A percentile compares a stretch with the other conserved stretches of the same genome.
Evolutionary conservation across 2,329 filamentous ascomycete species (phyloP).

Genomic region (Cucurbitaria berberidis): DNA sequence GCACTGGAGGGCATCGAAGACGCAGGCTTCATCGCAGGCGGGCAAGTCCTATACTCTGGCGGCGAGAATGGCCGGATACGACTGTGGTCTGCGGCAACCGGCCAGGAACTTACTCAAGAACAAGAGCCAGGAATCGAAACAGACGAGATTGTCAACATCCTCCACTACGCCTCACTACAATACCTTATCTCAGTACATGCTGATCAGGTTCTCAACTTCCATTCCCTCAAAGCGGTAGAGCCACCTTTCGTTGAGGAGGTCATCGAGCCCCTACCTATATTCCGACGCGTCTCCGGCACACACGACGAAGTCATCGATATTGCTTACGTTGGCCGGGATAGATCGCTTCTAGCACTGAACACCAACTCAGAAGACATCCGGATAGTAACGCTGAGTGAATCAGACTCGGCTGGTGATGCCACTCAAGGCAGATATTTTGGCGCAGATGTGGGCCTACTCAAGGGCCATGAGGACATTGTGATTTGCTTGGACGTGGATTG

Average conservation of each 20-base stretch:
- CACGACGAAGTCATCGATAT: constrained; percentile 98
- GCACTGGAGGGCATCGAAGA: constrained; percentile 85
- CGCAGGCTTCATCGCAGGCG: constrained; percentile 77
- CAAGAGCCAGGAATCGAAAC: constrained; percentile 67
- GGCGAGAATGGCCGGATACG: constrained; percentile 83
- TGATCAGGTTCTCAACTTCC: constrained; percentile 85
- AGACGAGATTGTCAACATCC: constrained; percentile 72
- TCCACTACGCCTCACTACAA: constrained; percentile 69
- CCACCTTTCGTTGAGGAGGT: constrained; percentile 49
- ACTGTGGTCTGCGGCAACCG: constrained; percentile 80
- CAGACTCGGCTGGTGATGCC: constrained; percentile 32
- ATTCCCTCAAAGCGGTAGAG: constrained; percentile 60
- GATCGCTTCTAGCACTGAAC: constrained; percentile 83
- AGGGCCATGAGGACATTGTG: constrained; percentile 93
- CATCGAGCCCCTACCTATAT: constrained; percentile 64
- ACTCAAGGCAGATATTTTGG: constrained; percentile 73
- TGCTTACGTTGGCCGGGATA: constrained; percentile 80
- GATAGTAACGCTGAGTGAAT: constrained; percentile 72
- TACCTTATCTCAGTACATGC: constrained; percentile 83
- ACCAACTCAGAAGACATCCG: constrained; percentile 95
- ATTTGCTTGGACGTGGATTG: constrained; percentile 94
- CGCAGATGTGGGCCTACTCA: constrained; percentile 82
- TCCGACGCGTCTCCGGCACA: constrained; percentile 88
- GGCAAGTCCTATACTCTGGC: constrained; percentile 78
- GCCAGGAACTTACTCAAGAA: constrained; percentile 78